Conservation (phyloP, 23 red algal species). For the Gracilaria caudata region DNA sequence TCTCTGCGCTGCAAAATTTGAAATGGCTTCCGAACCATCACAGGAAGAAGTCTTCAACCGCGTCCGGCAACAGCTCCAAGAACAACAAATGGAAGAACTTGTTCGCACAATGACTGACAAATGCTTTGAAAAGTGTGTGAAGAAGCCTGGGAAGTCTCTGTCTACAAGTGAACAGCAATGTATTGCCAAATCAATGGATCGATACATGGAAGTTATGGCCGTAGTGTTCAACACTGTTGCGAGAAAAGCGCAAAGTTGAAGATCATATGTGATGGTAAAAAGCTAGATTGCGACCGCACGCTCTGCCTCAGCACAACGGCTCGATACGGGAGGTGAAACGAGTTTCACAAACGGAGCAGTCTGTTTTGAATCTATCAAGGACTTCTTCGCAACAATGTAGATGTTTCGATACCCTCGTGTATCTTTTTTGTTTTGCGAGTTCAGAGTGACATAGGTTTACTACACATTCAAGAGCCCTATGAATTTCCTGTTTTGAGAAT, state of each 20-base stretch:
- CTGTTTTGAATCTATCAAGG: not conserved
- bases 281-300: not conserved
- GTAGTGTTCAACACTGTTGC: conserved; percentile 83
- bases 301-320: not conserved
- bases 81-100: conserved; percentile 82
- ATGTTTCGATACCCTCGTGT: too few species aligned
- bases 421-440: too few species aligned
- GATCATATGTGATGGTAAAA: not conserved
- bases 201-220: conserved; percentile 89
- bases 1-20: not conserved
- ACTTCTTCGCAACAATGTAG: too few species aligned
- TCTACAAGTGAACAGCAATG: conserved; percentile 85
- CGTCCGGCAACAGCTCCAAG: conserved; percentile 58
- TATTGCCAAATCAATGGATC: conserved; percentile 94
- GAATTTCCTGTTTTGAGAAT: too few species aligned
- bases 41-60: conserved; percentile 53
- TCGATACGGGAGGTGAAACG: not conserved
- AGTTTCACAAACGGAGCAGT: not conserved
- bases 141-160: conserved; percentile 76
- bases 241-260: conserved; percentile 30
- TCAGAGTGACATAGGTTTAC: too few species aligned
- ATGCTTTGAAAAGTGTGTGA: conserved; percentile 95
- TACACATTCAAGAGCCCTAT: too few species aligned
- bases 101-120: conserved; percentile 87
- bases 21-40: conserved; percentile 21